Conservation (phyloP, 2,329 filamentous ascomycete genomes). For the Neonectria punicea region DNA sequence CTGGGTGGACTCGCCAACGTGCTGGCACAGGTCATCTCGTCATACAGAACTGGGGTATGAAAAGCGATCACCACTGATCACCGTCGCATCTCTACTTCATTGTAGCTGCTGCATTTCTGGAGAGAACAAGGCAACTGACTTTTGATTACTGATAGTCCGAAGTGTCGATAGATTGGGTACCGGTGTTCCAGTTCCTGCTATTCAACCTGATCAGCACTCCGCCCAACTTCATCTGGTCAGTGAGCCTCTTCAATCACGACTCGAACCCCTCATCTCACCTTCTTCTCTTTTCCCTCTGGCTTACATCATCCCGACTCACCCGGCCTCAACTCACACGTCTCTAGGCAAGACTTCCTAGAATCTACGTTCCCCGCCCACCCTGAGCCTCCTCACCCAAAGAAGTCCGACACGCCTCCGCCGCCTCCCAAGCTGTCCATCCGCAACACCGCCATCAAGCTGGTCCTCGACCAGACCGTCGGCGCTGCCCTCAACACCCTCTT, state of each 20-base stretch:
- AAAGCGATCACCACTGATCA: not conserved
- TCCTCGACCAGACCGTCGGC: conserved; percentile 75
- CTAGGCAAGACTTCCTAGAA: conserved; percentile 81
- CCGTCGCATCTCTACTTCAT: not conserved
- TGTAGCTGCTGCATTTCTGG: not conserved
- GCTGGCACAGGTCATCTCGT: conserved; percentile 75
- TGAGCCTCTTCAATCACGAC: conserved; percentile 18
- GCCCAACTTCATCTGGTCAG: conserved; percentile 84
- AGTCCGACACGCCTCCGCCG: conserved; percentile 44
- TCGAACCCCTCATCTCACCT: not conserved
- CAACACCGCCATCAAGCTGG: conserved; percentile 75
- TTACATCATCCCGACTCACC: not conserved
- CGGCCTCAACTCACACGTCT: conserved; percentile 25
- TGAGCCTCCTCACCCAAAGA: conserved; percentile 51
- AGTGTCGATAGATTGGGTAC: conserved; percentile 71
- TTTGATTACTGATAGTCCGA: conserved; percentile 56
- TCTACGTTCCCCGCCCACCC: conserved; percentile 75
- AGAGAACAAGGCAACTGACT: not conserved
- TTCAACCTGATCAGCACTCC: conserved; percentile 80
- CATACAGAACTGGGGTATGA: conserved; percentile 69
- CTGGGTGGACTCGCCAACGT: conserved; percentile 77
- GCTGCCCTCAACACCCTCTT: conserved; percentile 72
- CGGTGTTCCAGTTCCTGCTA: conserved; percentile 80
- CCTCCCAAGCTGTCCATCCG: conserved; percentile 63
- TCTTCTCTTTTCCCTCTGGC: conserved; percentile 5